Evolutionary conservation across 305 asterid genomes (phyloP), one percentile per base, ranked within the genome.

Genomic region (Solanum hybrid): DNA sequence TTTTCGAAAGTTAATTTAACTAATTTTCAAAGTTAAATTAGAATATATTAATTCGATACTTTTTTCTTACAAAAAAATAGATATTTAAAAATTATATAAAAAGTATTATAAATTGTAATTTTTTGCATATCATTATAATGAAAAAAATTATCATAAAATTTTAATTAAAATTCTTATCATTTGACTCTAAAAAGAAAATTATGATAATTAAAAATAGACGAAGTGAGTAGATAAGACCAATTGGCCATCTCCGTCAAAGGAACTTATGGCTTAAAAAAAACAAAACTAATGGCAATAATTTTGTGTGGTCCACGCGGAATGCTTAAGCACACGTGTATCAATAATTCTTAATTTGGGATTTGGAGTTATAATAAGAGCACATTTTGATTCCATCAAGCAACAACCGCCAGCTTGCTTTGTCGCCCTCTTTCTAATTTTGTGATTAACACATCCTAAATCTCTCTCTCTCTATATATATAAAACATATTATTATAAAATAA

Each of bases 371-470:
- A 61, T 61, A 76, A 31, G 24, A 76, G 6, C 24, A 76, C 3
- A 31, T 31, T 15, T 76, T 76, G 38, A 76, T 31, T 31, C 26
- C 24, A 76, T 76, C 38, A 15, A 31, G 38, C 81, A 31, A 31
- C 26, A 76, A 31, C 81, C 14, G 65, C 68, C 87, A 38, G 68
- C 87, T 81, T 38, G 86, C 86, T 80, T 37, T 80, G 26, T 57
- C 10, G 24, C 70, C 70, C 70, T 57, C 24, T 20, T 0, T 57
- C 70, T 57, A 57, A 57, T 57, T 57, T 17, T 57, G 11, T 57
- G 70, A 57, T 20, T 57, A 20, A 57, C 70, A 57, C 70, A 20
- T 57, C 24, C 70, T 3, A 57, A 57, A 17, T 57, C 2, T 38
- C 2, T 36, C 9, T 36, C 1, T 33, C 5, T 33, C 5, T 41